Percentiles rank a stretch among this genome's conserved stretches.
These are phyloP conservation scores for Hypomontagnella submonticulosa DNA, from an alignment of 495 filamentous ascomycete species.

Conservation along the genomic window DNA sequence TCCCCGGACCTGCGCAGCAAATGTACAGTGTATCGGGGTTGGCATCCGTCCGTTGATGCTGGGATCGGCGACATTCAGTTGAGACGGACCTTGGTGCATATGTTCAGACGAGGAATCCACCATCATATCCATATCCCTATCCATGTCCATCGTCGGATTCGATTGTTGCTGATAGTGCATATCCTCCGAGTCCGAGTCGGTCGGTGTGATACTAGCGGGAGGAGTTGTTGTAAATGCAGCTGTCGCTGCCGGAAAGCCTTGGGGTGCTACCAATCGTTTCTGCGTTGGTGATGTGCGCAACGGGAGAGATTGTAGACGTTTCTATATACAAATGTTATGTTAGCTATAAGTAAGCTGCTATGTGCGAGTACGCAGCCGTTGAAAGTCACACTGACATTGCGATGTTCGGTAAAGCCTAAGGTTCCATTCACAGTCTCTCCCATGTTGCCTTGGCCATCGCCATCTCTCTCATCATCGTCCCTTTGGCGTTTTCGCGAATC, in stretches of 20 bases:
- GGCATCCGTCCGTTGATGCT: slow-evolving; percentile 58
- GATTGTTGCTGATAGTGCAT: slow-evolving; percentile 39
- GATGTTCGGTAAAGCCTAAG: slow-evolving; percentile 59
- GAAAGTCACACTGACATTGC: slow-evolving; percentile 52
- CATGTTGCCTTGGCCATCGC: slow-evolving; percentile 12
- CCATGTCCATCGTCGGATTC: slow-evolving; percentile 46
- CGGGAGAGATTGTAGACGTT: slow-evolving; percentile 60
- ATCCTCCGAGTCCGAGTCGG: slow-evolving; percentile 52
- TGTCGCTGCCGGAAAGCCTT: slow-evolving; percentile 44
- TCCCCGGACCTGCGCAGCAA: slow-evolving; percentile 58
- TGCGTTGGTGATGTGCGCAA: slow-evolving; percentile 55
- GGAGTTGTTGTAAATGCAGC: slow-evolving; percentile 30
- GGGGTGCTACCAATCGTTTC: slow-evolving; percentile 52
- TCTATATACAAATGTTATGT: slow-evolving; percentile 44
- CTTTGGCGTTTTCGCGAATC: slow-evolving; percentile 43
- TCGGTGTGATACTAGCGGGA: slow-evolving; percentile 50
- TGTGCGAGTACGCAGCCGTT: neutral
- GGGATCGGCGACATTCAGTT: slow-evolving; percentile 39
- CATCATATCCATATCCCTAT: slow-evolving; percentile 67
- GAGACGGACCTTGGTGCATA: slow-evolving; percentile 48
- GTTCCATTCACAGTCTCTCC: slow-evolving; percentile 39
- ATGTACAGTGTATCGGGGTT: slow-evolving; percentile 64
- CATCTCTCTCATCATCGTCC: slow-evolving; percentile 40
- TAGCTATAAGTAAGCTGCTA: slow-evolving; percentile 2
- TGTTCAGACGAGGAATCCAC: slow-evolving; percentile 48